phyloP scores from a whole-genome alignment of 768 basidiomycete species.

The Royoungia palumana region DNA sequence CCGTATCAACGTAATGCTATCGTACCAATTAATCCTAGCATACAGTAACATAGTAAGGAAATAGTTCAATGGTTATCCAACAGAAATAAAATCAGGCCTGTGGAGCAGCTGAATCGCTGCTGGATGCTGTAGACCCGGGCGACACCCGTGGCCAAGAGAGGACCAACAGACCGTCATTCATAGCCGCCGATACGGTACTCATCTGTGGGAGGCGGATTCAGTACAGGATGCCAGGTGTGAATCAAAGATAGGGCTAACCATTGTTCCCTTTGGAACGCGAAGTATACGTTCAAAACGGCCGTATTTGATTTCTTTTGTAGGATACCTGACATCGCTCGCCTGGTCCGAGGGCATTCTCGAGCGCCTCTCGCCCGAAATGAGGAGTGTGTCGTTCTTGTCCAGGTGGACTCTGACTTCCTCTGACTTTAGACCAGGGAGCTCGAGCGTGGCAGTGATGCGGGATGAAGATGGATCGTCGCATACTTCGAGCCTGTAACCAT shows the following conservation, averaged over 20 bases:
- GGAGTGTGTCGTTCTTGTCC: conserved; percentile 26
- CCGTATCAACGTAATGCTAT: neutral
- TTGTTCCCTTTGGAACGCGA: conserved; percentile 35
- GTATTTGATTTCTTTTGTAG: conserved; percentile 38
- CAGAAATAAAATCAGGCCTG: conserved; percentile 1
- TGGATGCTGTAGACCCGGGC: conserved; percentile 12
- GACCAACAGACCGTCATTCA: conserved; percentile 38
- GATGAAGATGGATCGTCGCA: conserved; percentile 35
- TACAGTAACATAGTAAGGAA: conserved; percentile 2
- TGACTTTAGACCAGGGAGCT: conserved; percentile 39
- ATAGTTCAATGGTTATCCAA: neutral
- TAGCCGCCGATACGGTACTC: conserved; percentile 37
- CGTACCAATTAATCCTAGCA: conserved; percentile 10
- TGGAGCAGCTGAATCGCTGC: neutral
- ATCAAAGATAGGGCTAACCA: conserved; percentile 24
- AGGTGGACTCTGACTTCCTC: conserved; percentile 36
- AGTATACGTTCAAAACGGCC: conserved; percentile 38
- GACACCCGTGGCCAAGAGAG: conserved; percentile 38
- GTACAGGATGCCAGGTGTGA: neutral
- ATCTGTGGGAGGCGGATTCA: conserved; percentile 19
- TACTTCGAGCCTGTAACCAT: conserved; percentile 34
- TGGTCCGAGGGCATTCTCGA: conserved; percentile 16
- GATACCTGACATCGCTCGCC: conserved; percentile 21
- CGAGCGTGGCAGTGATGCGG: conserved; percentile 34
- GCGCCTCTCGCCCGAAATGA: conserved; percentile 35